Evolutionary conservation across 139 green algal species (phyloP), one percentile per base, ranked within the genome.

Genomic region (Picocystis salinarum): DNA sequence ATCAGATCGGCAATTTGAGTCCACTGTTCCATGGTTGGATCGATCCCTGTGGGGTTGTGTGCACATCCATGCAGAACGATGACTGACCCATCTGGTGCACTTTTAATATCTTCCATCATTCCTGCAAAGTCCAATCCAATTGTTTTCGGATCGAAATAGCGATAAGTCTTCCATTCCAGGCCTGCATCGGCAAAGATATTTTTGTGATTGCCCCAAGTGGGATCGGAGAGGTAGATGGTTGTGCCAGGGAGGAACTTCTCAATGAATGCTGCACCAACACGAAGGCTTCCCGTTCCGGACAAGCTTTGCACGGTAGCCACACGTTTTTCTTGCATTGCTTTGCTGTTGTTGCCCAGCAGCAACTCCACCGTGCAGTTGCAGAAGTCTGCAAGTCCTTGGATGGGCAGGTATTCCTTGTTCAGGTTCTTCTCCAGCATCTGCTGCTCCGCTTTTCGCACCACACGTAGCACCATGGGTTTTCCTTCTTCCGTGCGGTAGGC

Each of bases 11-110:
- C 77, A 25, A 99, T 92, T 55, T 75, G 37, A 15, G 42, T 27
- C 89, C 89, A 99, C 75, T 99, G 82, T 54, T 94, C 81, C 9
- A 47, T 33, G 9, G 80, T 94, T 34, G 88, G 88, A 66, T 99
- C 88, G 17, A 96, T 74, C 33, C 88, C 88, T 1, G 87, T 97
- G 24, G 87, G 87, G 70, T 97, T 97, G 69, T 97, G 87, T 6
- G 87, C 87, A 52, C 87, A 97, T 17, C 78, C 76, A 64, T 98
- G 88, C 46, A 98, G 70, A 36, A 96, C 33, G 36, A 95, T 65
- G 31, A 96, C 61, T 26, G 73, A 86, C 22, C 83, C 88, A 3
- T 84, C 65, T 4, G 83, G 83, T 2, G 87, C 88, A 4, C 36
- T 53, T 33, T 69, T 39, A 13, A 97, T 61, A 66, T 96, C 88